These are phyloP conservation scores for Gossypium bickii DNA, from an alignment of 345 rosid species.

Conservation along the genomic window DNA sequence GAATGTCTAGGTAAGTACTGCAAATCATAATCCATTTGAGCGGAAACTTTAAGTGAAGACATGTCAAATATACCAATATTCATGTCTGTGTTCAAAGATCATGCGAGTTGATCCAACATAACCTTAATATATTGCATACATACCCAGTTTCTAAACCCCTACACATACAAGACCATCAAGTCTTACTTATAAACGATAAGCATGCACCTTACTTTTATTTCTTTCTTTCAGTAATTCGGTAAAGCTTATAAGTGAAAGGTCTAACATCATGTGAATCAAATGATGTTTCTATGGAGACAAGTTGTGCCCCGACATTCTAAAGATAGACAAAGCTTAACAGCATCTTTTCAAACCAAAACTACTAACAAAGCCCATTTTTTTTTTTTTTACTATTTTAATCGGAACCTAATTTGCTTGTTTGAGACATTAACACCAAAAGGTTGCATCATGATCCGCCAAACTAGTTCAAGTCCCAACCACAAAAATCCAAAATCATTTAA, in stretches of 20 bases:
- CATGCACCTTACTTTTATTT: neutral
- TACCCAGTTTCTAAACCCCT: neutral
- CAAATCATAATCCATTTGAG: neutral
- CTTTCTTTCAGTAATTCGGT: neutral
- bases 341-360: neutral
- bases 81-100: neutral
- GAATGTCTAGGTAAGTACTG: neutral
- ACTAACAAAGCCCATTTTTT: no score
- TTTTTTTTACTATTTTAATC: neutral
- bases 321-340: neutral
- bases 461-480: neutral
- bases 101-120: neutral
- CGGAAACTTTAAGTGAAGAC: neutral
- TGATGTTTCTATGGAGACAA: neutral
- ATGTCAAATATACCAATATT: neutral
- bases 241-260: neutral
- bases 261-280: neutral
- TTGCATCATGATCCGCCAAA: neutral
- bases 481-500: neutral
- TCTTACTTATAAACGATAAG: neutral
- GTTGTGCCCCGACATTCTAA: neutral
- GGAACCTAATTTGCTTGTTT: neutral
- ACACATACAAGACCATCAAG: neutral
- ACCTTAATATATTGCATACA: neutral
- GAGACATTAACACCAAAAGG: neutral